A percentile compares a stretch with the other conserved stretches of the same genome.
phyloP scores from a whole-genome alignment of 208 protist species.

The Crithidia thermophila region DNA sequence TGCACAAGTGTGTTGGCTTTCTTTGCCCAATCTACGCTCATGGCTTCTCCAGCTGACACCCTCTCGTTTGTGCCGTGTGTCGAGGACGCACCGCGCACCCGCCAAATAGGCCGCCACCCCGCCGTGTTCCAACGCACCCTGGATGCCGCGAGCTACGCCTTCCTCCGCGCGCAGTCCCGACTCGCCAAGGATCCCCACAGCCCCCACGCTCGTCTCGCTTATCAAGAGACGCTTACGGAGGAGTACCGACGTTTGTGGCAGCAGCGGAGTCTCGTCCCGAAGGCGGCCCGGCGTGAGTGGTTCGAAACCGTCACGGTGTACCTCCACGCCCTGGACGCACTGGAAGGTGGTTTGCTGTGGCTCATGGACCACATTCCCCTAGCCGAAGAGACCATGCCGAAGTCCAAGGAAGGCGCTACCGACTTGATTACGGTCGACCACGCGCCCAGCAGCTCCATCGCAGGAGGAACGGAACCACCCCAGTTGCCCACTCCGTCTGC shows the following conservation, averaged over 20 bases:
- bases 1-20: too few relatives aligned
- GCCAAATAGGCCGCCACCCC: slow-evolving; percentile 28
- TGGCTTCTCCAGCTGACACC: neutral
- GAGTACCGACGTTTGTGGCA: slow-evolving; percentile 32
- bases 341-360: slow-evolving; percentile 18
- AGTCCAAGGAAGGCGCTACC: neutral
- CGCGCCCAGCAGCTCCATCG: neutral
- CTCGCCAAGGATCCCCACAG: neutral
- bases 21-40: neutral
- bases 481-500: neutral
- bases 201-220: neutral
- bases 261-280: slow-evolving; percentile 18
- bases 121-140: slow-evolving; percentile 41
- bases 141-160: slow-evolving; percentile 26
- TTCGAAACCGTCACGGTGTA: slow-evolving; percentile 47
- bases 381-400: neutral
- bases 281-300: slow-evolving; percentile 52
- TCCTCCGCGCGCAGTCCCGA: slow-evolving; percentile 8
- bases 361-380: slow-evolving; percentile 8
- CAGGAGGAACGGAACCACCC: too few relatives aligned
- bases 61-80: slow-evolving; percentile 55
- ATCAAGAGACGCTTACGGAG: slow-evolving; percentile 2
- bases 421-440: neutral
- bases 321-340: slow-evolving; percentile 19
- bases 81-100: slow-evolving; percentile 49